A percentile compares a stretch with the other conserved stretches of the same genome.
These are phyloP conservation scores for Phytophthora hibernalis DNA, from an alignment of 352 stramenopile genomes.

Conservation along the genomic window DNA sequence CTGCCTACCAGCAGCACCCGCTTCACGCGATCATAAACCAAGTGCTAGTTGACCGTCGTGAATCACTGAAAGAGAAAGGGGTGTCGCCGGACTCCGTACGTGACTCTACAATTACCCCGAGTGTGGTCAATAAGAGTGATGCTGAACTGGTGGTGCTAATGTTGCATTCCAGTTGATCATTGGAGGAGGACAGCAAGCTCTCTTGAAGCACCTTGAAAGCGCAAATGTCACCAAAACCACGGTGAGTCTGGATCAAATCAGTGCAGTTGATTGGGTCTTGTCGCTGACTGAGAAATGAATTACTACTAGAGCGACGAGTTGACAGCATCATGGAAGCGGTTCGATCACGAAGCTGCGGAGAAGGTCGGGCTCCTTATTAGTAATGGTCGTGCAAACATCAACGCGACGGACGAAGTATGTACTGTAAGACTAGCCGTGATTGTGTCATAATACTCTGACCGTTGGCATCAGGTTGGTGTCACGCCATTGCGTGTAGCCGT, in stretches of 20 bases:
- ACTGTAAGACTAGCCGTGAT: neutral
- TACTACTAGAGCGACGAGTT: neutral
- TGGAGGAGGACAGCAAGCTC: neutral
- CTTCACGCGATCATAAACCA: neutral
- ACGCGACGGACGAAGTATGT: neutral
- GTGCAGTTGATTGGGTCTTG: neutral
- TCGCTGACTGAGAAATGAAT: neutral
- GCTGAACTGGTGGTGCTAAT: neutral
- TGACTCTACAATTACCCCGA: neutral
- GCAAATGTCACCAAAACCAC: neutral
- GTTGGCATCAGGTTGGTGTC: neutral
- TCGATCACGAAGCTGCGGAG: neutral
- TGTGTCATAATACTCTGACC: neutral
- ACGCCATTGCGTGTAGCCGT: constrained; percentile 1
- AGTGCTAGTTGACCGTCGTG: neutral
- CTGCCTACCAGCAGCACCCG: neutral
- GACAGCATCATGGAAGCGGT: neutral
- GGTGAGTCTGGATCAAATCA: neutral
- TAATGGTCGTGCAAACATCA: neutral
- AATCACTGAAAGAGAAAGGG: neutral
- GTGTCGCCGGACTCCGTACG: neutral
- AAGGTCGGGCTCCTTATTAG: neutral
- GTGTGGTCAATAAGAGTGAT: neutral
- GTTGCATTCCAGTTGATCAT: neutral
- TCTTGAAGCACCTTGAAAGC: neutral